Conservation (phyloP, 2,329 filamentous ascomycete species). For the Claviceps pazoutovae region DNA sequence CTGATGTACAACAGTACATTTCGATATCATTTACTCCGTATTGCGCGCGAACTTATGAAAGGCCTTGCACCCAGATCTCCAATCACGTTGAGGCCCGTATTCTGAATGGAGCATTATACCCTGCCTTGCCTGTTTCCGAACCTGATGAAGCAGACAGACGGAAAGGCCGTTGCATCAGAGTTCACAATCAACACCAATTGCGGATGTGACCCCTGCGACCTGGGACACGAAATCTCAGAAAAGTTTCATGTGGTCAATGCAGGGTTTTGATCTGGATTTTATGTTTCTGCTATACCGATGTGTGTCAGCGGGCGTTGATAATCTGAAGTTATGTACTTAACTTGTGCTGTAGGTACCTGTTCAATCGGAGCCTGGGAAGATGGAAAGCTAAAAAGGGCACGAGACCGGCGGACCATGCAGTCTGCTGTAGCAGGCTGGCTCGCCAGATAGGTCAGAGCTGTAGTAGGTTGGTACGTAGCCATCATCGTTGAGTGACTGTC, state of each 20-base stretch:
- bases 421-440: neutral
- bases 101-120: neutral
- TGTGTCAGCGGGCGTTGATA: too few species aligned
- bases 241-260: neutral
- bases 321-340: too few species aligned
- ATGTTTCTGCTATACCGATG: too few species aligned
- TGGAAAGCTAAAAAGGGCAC: neutral
- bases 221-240: neutral
- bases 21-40: neutral
- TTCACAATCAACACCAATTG: too few species aligned
- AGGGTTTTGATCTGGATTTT: too few species aligned
- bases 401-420: neutral
- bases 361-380: too few species aligned
- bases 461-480: too few species aligned
- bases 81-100: neutral
- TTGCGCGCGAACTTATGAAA: neutral
- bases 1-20: neutral
- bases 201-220: neutral
- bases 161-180: neutral
- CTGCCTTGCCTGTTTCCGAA: neutral
- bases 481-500: too few species aligned
- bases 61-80: neutral
- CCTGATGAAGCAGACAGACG: neutral
- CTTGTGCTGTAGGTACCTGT: too few species aligned
- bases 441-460: too few species aligned